These are phyloP conservation scores for Magnaporthiopsis poae DNA, from an alignment of 2,329 filamentous ascomycete genomes.

Conservation along the genomic window DNA sequence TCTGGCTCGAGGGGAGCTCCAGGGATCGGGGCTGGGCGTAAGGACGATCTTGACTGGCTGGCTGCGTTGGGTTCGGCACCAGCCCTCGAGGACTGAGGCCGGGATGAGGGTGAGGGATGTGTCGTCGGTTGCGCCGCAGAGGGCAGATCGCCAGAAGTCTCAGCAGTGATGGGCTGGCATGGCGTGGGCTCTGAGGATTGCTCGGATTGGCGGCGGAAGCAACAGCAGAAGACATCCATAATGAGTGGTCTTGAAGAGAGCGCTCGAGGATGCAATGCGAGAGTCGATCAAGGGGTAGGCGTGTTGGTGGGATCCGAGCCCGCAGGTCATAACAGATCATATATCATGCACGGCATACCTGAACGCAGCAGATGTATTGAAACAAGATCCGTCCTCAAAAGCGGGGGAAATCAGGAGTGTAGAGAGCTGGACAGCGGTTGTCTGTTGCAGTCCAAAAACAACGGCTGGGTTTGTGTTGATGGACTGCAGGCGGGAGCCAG, in stretches of 20 bases:
- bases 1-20: constrained; percentile 14
- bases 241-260: not conserved
- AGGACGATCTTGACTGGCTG: constrained; percentile 14
- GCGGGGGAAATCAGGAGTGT: not conserved
- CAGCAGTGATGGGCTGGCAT: not conserved
- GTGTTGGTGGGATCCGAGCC: not conserved
- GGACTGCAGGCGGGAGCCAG: not conserved
- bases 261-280: not conserved
- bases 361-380: not conserved
- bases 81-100: constrained; percentile 1
- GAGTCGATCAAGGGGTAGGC: not conserved
- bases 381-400: not conserved
- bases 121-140: constrained; percentile 1
- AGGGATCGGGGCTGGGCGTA: constrained; percentile 13
- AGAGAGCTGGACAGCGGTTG: not conserved
- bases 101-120: constrained; percentile 7
- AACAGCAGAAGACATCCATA: constrained; percentile 14
- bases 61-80: not conserved
- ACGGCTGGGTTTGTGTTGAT: not conserved
- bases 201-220: constrained; percentile 8
- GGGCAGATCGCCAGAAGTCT: not conserved
- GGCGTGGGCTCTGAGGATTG: not conserved
- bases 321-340: not conserved
- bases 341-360: not conserved
- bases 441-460: not conserved